These are phyloP conservation scores for Globisporangium barbulae DNA, from an alignment of 352 stramenopile genomes.

Conservation along the genomic window DNA sequence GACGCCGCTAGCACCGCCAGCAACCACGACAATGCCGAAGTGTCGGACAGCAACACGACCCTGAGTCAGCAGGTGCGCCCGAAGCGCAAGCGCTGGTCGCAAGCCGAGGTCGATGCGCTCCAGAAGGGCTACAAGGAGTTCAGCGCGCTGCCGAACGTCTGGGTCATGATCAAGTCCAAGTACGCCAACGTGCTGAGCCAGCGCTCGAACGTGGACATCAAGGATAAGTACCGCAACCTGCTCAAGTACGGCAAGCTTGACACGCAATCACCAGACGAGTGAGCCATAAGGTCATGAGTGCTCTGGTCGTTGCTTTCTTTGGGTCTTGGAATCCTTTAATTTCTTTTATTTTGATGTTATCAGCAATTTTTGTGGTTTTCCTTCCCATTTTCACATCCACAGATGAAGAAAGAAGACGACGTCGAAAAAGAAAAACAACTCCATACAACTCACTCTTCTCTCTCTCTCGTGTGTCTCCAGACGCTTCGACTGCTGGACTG, in stretches of 20 bases:
- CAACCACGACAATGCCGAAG: conserved; percentile 10
- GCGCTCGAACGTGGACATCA: conserved; percentile 74
- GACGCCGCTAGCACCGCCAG: neutral
- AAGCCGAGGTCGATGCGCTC: conserved; percentile 53
- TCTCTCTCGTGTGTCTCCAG: neutral
- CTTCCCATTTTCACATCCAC: conserved; percentile 7
- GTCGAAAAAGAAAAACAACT: conserved; percentile 9
- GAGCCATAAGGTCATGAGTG: neutral
- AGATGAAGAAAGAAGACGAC: conserved; percentile 5
- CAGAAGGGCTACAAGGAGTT: conserved; percentile 58
- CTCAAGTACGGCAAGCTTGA: conserved; percentile 35
- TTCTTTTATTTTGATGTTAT: conserved; percentile 12
- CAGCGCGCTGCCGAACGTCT: conserved; percentile 45
- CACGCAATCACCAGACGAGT: neutral
- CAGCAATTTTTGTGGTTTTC: conserved; percentile 9
- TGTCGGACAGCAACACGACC: conserved; percentile 6
- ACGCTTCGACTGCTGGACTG: neutral
- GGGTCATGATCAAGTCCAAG: conserved; percentile 67
- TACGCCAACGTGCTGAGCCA: conserved; percentile 37
- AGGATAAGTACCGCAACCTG: conserved; percentile 85
- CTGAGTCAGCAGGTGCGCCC: conserved; percentile 15
- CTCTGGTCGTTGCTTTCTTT: neutral
- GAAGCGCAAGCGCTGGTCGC: conserved; percentile 47
- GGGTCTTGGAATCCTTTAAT: conserved; percentile 5
- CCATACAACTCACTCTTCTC: conserved; percentile 12